Evolutionary conservation across 805 yeast genomes (phyloP), one percentile per base, ranked within the genome.

Genomic region (Helenozyma rhizophorensis): DNA sequence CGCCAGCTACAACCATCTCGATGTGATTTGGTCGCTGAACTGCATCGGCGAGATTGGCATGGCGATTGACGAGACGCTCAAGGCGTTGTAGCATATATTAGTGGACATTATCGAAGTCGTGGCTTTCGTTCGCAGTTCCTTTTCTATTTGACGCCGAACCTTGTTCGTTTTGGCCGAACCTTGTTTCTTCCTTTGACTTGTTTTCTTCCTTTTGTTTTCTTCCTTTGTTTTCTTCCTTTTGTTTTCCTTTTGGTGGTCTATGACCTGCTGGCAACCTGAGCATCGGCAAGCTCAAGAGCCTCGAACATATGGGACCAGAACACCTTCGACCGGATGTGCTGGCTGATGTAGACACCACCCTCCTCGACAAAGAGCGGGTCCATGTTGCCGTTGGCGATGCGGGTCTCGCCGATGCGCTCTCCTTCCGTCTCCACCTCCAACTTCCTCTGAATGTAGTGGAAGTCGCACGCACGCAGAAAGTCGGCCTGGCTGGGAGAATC

Each of bases 11-110:
- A 77, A 88, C 12, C 98, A 90, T 57, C 61, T 90, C 32, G 98
- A 90, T 58, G 95, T 88, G 1, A 64, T 89, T 10, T 90, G 98
- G 98, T 90, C 97, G 0, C 78, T 74, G 48, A 89, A 85, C 51
- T 79, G 80, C 2, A 66, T 75, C 17, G 77, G 75, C 4, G 70
- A 68, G 27, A 73, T 90, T 14, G 96, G 94, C 1, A 58, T 56
- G 30, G 50, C 42, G 8, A 49, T 60, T 7, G 31, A 34, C 14
- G 51, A 50, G 3, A 44, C 34, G 21, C 27, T 43, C 25, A 34
- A 32, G 19, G 5, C 19, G 7, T 17, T 17, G 19, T 8, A 17
- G 7, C 5, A 17, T 10, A 10, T 9, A 13, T 15, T 2, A 8
- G 4, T 6, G 7, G 14, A 9, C 16, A 6, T 9, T 9, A 6